Evolutionary conservation across 345 rosid genomes (phyloP), one percentile per base, ranked within the genome.

Genomic region (Gossypium turneri): DNA sequence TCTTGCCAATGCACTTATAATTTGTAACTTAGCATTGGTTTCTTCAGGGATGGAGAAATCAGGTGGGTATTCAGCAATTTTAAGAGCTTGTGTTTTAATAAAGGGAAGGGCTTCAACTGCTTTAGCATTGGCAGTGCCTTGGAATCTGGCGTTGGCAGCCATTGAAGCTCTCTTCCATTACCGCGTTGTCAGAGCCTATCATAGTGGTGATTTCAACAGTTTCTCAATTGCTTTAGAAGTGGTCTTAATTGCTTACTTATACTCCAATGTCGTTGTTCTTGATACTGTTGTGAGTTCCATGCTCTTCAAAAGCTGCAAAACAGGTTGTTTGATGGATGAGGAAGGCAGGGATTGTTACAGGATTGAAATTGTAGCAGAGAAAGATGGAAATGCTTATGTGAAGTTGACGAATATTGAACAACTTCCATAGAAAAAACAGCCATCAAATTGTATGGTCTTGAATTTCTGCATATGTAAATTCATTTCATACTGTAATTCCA

Each of bases 81-180:
- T 91, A 19, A 91, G 87, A 53, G 87, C 97, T 0, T 89, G 88
- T 78, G 75, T 90, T 63, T 69, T 93, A n/a, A 82, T 91, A 10
- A 81, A 79, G 0, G 93, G 92, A 81, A 90, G 84, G 73, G 82
- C 82, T 64, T 86, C 92, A 7, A 85, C 86, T n/a, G 97, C 96
- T 15, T 73, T 95, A 17, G 85, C 89, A 13, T 80, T 95, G 66
- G 93, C 98, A 51, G 50, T 93, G 5, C 91, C 96, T 2, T 79
- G 79, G 1, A 89, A 86, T 53, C 67, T 93, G 15, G 81, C 75
- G 25, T 62, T 93, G 83, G 94, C 94, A 0, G 94, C 83, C 1
- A 74, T 86, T 2, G 99, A 95, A 81, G 97, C 93, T 4, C 38
- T 91, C 87, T 95, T 93, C 79, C 93, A 82, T 9, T 84, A 83